Evolutionary conservation across 768 basidiomycete species (phyloP), one percentile per base, ranked within the genome.

Genomic region (Gautieria morchelliformis): DNA sequence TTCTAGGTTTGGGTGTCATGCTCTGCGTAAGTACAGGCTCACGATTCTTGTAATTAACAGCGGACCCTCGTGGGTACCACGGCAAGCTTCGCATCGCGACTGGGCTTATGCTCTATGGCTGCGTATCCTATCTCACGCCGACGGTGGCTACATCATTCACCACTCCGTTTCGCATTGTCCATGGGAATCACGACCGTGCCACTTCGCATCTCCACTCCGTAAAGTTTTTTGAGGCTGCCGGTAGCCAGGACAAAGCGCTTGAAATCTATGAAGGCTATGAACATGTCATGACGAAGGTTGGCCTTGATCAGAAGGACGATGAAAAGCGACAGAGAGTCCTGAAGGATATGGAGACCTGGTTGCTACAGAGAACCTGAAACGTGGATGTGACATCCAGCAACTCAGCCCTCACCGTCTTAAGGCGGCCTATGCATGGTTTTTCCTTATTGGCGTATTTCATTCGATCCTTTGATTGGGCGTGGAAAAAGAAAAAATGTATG

Each of bases 261-360:
- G 61, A 68, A 56, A 65, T 72, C n/a, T 73, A 68, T 53, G 70
- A 71, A 17, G 71, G 69, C 1, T 72, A 69, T 53, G 71, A 73
- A 59, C 72, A 73, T 60, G 66, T 71, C 37, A 69, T 71, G 69
- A 53, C 59, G n/a, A 52, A 68, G 63, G 69, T 69, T 11, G 62
- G 63, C 6, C 67, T 68, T 52, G 66, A 59, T 20, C 63, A 59
- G 35, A 39, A 56, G 39, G 70, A 71, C 49, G 71, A 72, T 52
- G 67, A 64, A 56, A 67, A 69, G 54, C 59, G 70, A 24, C 68
- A 70, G 62, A 53, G 64, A 24, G 70, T 70, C 0, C 46, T 72
- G 52, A 62, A 60, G 24, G 70, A 72, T 57, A 70, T 69, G 68
- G 57, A 64, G 8, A 55, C 56, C 2, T 72, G 71, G 71, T 53